These are phyloP conservation scores for Truncatella angustata DNA, from an alignment of 2,329 filamentous ascomycete genomes.

Conservation along the genomic window DNA sequence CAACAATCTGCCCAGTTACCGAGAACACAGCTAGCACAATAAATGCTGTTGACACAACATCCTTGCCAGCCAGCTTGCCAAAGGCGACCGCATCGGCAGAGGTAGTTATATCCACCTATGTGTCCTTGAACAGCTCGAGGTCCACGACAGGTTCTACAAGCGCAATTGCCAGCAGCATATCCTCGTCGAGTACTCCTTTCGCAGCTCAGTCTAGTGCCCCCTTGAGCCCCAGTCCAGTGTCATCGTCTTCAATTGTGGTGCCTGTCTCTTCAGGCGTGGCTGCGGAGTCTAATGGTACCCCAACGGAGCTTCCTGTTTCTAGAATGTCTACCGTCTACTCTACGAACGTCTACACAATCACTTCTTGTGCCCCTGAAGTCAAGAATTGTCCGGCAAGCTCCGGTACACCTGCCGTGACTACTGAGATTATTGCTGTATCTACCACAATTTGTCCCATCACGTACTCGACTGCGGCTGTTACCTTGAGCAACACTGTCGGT, in stretches of 20 bases:
- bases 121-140: no score
- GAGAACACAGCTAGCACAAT: constrained; percentile 16
- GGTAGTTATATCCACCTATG: no score
- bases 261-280: not conserved
- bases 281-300: not conserved
- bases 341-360: constrained; percentile 26
- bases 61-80: no score
- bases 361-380: constrained; percentile 25
- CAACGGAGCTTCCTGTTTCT: constrained; percentile 14
- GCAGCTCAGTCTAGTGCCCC: no score
- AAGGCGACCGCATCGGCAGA: no score
- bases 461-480: constrained; percentile 19
- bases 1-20: constrained; percentile 25
- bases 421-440: constrained; percentile 25
- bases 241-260: not conserved
- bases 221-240: not conserved
- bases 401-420: constrained; percentile 20
- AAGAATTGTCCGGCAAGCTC: constrained; percentile 23
- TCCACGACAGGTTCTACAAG: no score
- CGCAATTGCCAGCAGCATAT: no score
- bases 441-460: constrained; percentile 28
- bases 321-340: constrained; percentile 29
- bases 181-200: not conserved
- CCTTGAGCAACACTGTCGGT: constrained; percentile 23
- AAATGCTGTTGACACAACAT: constrained; percentile 4